Base-by-base conservation (phyloP, 169 alveolate genomes). In the Eimeria acervulina region DNA sequence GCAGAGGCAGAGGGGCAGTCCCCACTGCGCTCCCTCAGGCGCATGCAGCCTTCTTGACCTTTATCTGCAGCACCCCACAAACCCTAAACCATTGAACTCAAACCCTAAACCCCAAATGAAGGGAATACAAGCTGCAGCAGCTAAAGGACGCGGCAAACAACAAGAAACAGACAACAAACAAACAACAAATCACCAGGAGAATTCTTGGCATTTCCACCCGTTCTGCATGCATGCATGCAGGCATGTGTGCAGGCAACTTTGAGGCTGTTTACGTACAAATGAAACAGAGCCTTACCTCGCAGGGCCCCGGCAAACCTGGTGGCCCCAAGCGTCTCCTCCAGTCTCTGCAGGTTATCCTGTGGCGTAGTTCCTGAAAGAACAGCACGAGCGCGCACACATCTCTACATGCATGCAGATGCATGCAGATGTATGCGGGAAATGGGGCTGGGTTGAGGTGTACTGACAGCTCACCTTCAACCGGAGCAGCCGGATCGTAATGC, bases 251-350 rank as follows among this genome's bases (percentile, higher is more conserved):
- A 21, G 21, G 0, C 36, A 21, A 6, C 10, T 23, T 63, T 26
- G 74, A 15, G 74, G 74, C 38, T 63, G 33, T 63, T 63, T 63
- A 15, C 74, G 2, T 26, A 36, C 36, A 63, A 13, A 19, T 59
- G 36, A 63, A 63, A n/a, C 33, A 26, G 74, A 4, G 13, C 2
- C 52, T 0, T 31, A 84, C 92, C 76, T 47, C 74, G 70, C 23
- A 84, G 21, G 52, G 52, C 52, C 2, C 52, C 47, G 19, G 44
- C 10, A 21, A 84, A 40, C 92, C 74, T 28, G 31, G 70, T 4
- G 33, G 38, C 63, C n/a, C 74, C 92, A 5, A 84, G 76, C 13
- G 92, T 12, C 31, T 84, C 78, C 51, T 84, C 63, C 33, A 84
- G 78, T 10, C 52, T 12, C 28, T 84, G 38, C 26, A 84, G 47